Evolutionary conservation across 305 asterid species (phyloP).

Genomic region (Fraxinus xanthoxyloides): DNA sequence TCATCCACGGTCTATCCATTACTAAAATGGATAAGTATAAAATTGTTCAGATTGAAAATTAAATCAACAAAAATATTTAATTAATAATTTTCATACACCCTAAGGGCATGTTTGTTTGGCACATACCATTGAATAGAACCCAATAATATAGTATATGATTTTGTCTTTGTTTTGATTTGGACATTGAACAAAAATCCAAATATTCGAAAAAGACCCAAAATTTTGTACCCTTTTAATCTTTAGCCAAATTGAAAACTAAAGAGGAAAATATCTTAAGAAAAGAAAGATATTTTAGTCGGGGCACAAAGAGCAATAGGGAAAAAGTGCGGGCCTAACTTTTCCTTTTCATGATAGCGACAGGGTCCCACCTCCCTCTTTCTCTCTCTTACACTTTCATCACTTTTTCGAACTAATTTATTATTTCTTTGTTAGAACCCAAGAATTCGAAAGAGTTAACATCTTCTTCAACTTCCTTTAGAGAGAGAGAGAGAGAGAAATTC

Average conservation of each 20-base stretch:
- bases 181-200: background rate
- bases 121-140: background rate
- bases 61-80: no score
- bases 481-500: background rate
- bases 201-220: background rate
- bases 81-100: background rate
- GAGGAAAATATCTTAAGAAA: background rate
- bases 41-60: no score
- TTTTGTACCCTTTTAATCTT: background rate
- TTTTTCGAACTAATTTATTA: background rate
- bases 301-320: background rate
- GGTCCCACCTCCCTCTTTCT: constrained; percentile 8
- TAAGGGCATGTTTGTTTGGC: background rate
- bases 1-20: no score
- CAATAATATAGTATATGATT: background rate
- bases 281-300: constrained; percentile 5
- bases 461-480: background rate
- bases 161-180: background rate
- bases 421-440: background rate
- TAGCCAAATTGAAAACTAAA: background rate
- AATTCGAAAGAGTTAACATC: background rate
- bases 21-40: background rate
- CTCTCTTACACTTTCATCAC: constrained; percentile 9
- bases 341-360: constrained; percentile 4
- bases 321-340: constrained; percentile 6